These are phyloP conservation scores for Fusarium chlamydosporum DNA, from an alignment of 2,329 filamentous ascomycete genomes.

Conservation along the genomic window DNA sequence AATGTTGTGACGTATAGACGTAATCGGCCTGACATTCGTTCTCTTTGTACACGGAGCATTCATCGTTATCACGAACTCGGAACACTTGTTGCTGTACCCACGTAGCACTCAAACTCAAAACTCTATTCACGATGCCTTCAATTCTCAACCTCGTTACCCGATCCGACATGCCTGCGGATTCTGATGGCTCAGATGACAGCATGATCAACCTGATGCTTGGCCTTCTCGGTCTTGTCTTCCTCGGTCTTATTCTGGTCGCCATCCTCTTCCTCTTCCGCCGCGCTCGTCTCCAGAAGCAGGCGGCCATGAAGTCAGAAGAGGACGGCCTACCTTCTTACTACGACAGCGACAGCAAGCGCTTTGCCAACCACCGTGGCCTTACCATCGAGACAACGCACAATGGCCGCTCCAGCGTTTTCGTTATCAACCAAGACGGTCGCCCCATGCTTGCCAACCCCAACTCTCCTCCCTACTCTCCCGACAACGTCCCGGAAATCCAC, in stretches of 20 bases:
- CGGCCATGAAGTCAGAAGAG: conserved; percentile 50
- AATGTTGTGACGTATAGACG: conserved; percentile 45
- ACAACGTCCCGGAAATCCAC: conserved; percentile 91
- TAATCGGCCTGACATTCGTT: conserved; percentile 41
- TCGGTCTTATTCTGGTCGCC: conserved; percentile 77
- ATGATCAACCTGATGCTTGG: conserved; percentile 84
- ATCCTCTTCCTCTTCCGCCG: conserved; percentile 81
- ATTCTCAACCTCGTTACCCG: conserved; percentile 47
- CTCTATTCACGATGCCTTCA: conserved; percentile 47
- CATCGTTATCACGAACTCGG: conserved; percentile 38
- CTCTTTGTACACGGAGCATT: conserved; percentile 40
- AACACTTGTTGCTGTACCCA: conserved; percentile 31
- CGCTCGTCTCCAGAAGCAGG: conserved; percentile 65
- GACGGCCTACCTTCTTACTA: conserved; percentile 79
- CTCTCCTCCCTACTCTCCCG: conserved; percentile 82
- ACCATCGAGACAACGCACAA: conserved; percentile 70
- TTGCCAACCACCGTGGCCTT: conserved; percentile 67
- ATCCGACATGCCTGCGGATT: conserved; percentile 53
- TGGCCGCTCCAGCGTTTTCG: conserved; percentile 77
- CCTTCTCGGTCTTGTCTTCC: conserved; percentile 82
- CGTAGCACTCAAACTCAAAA: conserved; percentile 31
- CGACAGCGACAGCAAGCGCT: conserved; percentile 65
- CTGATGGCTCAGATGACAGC: conserved; percentile 65
- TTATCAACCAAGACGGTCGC: conserved; percentile 82
- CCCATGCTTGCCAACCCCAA: conserved; percentile 82